These are phyloP conservation scores for Thermothelomyces thermophilus DNA, from an alignment of 2,329 filamentous ascomycete genomes.

Conservation along the genomic window DNA sequence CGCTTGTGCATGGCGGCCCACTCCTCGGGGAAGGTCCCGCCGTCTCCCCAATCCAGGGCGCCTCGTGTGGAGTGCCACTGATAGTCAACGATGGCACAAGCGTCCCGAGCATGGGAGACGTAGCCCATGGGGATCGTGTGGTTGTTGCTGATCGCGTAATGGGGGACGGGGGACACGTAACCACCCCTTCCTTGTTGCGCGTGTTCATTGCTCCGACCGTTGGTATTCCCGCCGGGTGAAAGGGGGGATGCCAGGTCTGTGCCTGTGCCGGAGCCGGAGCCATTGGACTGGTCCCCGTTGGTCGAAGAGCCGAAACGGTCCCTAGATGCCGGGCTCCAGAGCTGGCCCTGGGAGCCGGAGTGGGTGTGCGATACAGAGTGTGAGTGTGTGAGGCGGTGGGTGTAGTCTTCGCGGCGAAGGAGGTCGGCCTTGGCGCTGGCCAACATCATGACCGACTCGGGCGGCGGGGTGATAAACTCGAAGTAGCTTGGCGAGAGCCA, in stretches of 20 bases:
- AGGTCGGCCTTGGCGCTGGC: slow-evolving; percentile 83
- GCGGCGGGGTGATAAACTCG: slow-evolving; percentile 83
- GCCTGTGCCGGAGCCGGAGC: slow-evolving; percentile 28
- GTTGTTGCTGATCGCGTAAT: slow-evolving; percentile 73
- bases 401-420: slow-evolving; percentile 66
- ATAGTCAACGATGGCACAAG: slow-evolving; percentile 81
- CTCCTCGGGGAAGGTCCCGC: slow-evolving; percentile 83
- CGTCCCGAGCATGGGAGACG: slow-evolving; percentile 81
- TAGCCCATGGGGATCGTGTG: slow-evolving; percentile 83
- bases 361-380: slow-evolving; percentile 31
- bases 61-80: slow-evolving; percentile 89
- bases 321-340: slow-evolving; percentile 31
- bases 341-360: slow-evolving; percentile 31
- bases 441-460: slow-evolving; percentile 79
- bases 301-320: slow-evolving; percentile 18
- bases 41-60: slow-evolving; percentile 76
- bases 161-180: slow-evolving; percentile 72
- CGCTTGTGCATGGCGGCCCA: slow-evolving; percentile 94
- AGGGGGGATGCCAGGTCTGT: slow-evolving; percentile 32
- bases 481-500: slow-evolving; percentile 95
- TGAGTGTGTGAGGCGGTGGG: slow-evolving; percentile 33
- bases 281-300: slow-evolving; percentile 11
- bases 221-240: slow-evolving; percentile 26
- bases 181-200: slow-evolving; percentile 7
- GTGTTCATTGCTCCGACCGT: slow-evolving; percentile 21